Conservation (phyloP, 2,329 filamentous ascomycete species). For the Aspergillus ochraceoroseus region DNA sequence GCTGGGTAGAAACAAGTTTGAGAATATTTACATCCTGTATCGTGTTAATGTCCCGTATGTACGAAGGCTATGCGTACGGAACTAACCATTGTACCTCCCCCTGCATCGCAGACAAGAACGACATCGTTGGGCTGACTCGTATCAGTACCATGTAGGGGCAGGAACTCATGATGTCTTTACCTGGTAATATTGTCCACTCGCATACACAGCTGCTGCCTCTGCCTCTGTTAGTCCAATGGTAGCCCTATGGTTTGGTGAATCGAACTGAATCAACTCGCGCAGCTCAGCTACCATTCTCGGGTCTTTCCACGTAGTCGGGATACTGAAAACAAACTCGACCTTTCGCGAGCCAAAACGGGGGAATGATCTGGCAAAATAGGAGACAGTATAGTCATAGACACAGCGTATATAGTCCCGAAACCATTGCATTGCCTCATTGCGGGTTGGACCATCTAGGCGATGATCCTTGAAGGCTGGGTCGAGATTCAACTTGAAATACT, state of each 20-base stretch:
- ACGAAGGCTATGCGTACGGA: no score
- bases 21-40: slow-evolving; percentile 30
- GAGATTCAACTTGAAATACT: slow-evolving; percentile 40
- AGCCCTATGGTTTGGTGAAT: slow-evolving; percentile 34
- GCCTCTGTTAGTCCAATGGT: slow-evolving; percentile 50
- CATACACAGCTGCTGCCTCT: slow-evolving; percentile 51
- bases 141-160: background rate
- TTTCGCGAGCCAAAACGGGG: slow-evolving; percentile 24
- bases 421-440: slow-evolving; percentile 26
- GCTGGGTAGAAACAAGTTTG: slow-evolving; percentile 24
- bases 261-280: slow-evolving; percentile 26
- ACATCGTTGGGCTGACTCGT: slow-evolving; percentile 38
- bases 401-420: slow-evolving; percentile 34
- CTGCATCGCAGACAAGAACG: slow-evolving; percentile 49
- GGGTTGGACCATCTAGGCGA: slow-evolving; percentile 20
- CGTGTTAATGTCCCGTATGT: background rate
- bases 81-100: slow-evolving; percentile 45
- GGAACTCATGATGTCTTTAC: slow-evolving; percentile 1
- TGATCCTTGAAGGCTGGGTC: slow-evolving; percentile 27
- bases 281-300: slow-evolving; percentile 36
- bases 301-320: slow-evolving; percentile 43
- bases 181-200: slow-evolving; percentile 33
- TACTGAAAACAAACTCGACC: slow-evolving; percentile 43
- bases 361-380: slow-evolving; percentile 25
- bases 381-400: slow-evolving; percentile 32